Conservation (phyloP, 2,329 filamentous ascomycete genomes). For the Aspergillus melleus region DNA sequence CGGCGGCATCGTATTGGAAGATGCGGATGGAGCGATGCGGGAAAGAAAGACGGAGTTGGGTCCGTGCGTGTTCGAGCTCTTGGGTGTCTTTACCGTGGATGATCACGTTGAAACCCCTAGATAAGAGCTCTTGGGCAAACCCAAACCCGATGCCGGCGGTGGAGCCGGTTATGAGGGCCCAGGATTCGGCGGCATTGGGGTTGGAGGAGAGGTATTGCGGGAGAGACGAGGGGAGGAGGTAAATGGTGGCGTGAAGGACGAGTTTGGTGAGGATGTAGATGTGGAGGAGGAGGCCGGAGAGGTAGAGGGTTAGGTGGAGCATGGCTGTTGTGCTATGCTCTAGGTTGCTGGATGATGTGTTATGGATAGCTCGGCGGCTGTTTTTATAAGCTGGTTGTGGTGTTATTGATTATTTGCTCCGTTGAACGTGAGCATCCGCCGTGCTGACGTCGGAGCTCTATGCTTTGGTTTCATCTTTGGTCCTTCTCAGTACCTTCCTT, state of each 20-base stretch:
- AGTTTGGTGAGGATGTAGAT: not conserved
- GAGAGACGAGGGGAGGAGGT: not conserved
- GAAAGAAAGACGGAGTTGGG: not conserved
- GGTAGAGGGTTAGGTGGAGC: not conserved
- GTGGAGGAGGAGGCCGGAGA: not conserved
- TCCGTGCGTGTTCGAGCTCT: slow-evolving; percentile 46
- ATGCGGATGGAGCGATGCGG: not conserved
- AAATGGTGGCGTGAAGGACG: not conserved
- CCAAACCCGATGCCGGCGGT: slow-evolving; percentile 57
- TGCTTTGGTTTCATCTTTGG: no score
- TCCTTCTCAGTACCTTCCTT: no score
- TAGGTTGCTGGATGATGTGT: not conserved
- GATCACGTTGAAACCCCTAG: slow-evolving; percentile 56
- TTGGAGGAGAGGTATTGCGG: not conserved
- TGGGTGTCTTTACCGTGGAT: slow-evolving; percentile 56
- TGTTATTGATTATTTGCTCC: no score
- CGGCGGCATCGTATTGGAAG: not conserved
- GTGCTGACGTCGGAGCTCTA: no score
- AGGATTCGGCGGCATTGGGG: slow-evolving; percentile 23
- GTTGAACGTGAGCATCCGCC: no score
- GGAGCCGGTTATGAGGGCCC: slow-evolving; percentile 55
- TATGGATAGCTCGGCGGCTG: no score
- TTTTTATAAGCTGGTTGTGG: no score
- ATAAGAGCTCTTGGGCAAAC: slow-evolving; percentile 54
- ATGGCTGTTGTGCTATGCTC: not conserved